Base-by-base conservation (phyloP, 2,329 filamentous ascomycete species). In the Cadophora gregata region DNA sequence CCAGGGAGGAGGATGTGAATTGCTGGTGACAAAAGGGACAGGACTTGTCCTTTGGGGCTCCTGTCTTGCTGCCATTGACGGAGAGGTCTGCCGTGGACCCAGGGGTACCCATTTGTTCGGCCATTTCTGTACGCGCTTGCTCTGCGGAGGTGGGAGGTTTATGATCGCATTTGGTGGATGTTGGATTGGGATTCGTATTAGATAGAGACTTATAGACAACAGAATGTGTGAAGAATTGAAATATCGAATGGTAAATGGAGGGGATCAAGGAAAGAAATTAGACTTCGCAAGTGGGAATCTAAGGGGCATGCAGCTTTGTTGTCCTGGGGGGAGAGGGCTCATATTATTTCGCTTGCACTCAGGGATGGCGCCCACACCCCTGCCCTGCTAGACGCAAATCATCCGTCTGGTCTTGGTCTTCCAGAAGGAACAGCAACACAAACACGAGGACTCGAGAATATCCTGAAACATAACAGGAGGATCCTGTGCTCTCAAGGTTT, bases 1-100 rank as follows among this genome's bases (percentile, higher is more conserved):
- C 95, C 62, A 98, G 87, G 2, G 93, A 97, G 19, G 93, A 97
- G 1, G 94, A 97, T 19, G 95, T 97, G 77, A 97, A 98, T 7
- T 90, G 85, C 78, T 97, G 93, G 56, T 88, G 85, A 79, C 95
- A 98, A 81, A 93, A 98, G 42, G 90, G 92, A 78, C 95, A 97
- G 70, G 84, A 89, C 77, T 92, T 93, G 81, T 98, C 94, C 80
- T 98, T 98, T 2, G 74, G 68, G 53, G 75, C 73, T 53, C 65
- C 62, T 25, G 66, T 63, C 62, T 73, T 75, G 45, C 69, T 68
- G 10, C 75, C 74, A 51, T 77, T 76, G 6, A 74, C 71, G 64
- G 76, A 77, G 55, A 70, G 69, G 63, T 77, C 74, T 38, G 74
- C 75, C 47, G 68, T 77, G 25, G 76, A 77, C 59, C 74, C 73